These are phyloP conservation scores for Erigeron philadelphicus DNA, from an alignment of 140 eudicot genomes.

Conservation along the genomic window DNA sequence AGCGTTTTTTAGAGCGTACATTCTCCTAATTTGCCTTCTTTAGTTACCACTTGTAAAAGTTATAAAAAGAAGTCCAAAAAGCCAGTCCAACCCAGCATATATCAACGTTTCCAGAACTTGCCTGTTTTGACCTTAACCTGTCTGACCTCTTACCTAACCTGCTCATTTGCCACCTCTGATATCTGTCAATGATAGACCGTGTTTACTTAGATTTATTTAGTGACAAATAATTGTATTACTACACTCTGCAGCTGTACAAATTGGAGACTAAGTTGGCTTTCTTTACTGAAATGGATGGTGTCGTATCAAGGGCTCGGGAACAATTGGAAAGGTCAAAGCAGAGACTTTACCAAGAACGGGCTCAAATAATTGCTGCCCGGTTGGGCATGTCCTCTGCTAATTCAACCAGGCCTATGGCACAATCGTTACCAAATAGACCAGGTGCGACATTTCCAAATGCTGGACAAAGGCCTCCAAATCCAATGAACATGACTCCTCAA, in stretches of 20 bases:
- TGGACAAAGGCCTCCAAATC: conserved; percentile 54
- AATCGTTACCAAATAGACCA: conserved; percentile 47
- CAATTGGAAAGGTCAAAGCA: conserved; percentile 87
- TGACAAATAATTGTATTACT: neutral
- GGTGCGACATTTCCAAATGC: conserved; percentile 40
- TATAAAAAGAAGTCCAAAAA: neutral
- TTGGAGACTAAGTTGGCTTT: conserved; percentile 77
- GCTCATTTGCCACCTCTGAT: neutral
- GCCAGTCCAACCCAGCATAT: neutral
- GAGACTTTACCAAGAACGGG: conserved; percentile 77
- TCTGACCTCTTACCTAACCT: neutral
- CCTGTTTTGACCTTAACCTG: neutral
- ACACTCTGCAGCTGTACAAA: conserved; percentile 57
- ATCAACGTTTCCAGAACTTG: neutral
- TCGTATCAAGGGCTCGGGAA: conserved; percentile 72
- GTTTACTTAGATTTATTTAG: neutral
- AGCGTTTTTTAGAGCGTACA: neutral
- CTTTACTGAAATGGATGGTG: conserved; percentile 78
- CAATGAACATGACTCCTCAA: conserved; percentile 47
- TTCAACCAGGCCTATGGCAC: conserved; percentile 49
- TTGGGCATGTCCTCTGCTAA: conserved; percentile 56
- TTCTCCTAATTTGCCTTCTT: neutral
- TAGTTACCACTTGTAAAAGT: too few species aligned
- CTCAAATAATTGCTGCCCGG: conserved; percentile 77
- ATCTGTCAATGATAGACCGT: neutral